Conservation (phyloP, 2,329 filamentous ascomycete genomes). For the Penicillium sp. region DNA sequence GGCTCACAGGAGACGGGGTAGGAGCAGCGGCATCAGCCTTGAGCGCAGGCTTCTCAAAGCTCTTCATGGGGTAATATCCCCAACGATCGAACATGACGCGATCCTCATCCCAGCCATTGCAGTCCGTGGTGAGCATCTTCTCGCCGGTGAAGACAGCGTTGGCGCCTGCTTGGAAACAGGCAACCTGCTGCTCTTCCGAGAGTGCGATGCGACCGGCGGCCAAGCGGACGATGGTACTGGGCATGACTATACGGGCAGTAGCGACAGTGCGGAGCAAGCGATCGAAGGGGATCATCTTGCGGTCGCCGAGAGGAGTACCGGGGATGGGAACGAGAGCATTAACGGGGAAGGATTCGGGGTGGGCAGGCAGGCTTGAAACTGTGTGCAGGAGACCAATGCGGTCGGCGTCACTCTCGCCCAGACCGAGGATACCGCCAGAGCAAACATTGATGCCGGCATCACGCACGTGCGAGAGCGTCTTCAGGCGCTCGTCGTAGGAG, state of each 20-base stretch:
- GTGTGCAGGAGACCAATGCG: conserved; percentile 81
- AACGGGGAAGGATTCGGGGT: conserved; percentile 88
- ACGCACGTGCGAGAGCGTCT: conserved; percentile 74
- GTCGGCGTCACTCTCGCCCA: conserved; percentile 76
- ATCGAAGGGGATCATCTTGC: conserved; percentile 70
- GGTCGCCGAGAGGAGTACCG: conserved; percentile 78
- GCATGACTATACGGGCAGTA: conserved; percentile 78
- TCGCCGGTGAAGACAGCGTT: conserved; percentile 95
- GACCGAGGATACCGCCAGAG: conserved; percentile 80
- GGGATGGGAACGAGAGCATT: conserved; percentile 89
- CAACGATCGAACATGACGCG: conserved; percentile 77
- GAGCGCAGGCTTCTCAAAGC: conserved; percentile 46
- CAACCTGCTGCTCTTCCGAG: conserved; percentile 80
- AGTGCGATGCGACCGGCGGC: conserved; percentile 82
- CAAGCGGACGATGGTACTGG: conserved; percentile 78
- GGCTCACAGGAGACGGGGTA: conserved; percentile 9
- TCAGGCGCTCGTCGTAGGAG: conserved; percentile 80
- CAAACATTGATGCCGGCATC: conserved; percentile 88
- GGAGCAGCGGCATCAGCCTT: conserved; percentile 7
- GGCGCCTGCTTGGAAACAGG: conserved; percentile 86
- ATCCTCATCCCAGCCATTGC: conserved; percentile 88
- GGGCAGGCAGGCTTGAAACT: conserved; percentile 72
- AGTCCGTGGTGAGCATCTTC: conserved; percentile 92
- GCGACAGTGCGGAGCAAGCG: conserved; percentile 79
- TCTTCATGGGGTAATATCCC: conserved; percentile 75